Percentiles rank a stretch among this genome's conserved stretches.
Evolutionary conservation across 2,329 filamentous ascomycete species (phyloP).

Genomic region (Diaporthe batatas): DNA sequence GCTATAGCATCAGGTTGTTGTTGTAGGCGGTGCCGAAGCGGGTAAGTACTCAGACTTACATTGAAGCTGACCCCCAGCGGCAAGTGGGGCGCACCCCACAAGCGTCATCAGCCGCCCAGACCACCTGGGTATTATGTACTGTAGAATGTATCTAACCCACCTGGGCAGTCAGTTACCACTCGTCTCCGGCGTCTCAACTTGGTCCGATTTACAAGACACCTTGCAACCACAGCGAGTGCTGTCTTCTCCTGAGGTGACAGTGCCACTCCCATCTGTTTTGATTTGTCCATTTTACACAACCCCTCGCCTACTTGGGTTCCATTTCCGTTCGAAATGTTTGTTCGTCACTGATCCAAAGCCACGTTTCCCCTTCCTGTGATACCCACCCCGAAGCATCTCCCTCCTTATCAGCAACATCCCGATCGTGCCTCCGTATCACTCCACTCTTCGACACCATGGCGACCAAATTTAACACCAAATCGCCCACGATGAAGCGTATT

Average conservation of each 20-base stretch:
- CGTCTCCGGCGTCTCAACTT: conserved; percentile 25
- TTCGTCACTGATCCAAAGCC: conserved; percentile 4
- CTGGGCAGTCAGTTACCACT: neutral
- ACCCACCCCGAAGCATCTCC: conserved; percentile 15
- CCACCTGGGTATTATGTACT: neutral
- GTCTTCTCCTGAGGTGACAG: neutral
- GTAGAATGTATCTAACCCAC: neutral
- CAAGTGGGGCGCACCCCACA: conserved; percentile 30
- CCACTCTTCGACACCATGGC: conserved; percentile 52
- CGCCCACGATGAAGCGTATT: conserved; percentile 87
- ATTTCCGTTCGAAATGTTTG: neutral
- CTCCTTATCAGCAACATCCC: conserved; percentile 1
- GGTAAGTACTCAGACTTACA: conserved; percentile 7
- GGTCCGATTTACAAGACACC: conserved; percentile 39
- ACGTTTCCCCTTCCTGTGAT: conserved; percentile 33
- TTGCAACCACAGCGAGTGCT: conserved; percentile 37
- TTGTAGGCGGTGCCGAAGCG: neutral
- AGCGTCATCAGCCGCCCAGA: conserved; percentile 38
- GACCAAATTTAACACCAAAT: conserved; percentile 77
- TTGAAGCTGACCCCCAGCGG: conserved; percentile 2
- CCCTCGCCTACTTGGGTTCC: neutral
- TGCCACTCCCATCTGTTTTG: conserved; percentile 16
- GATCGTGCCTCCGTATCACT: neutral
- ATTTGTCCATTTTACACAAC: conserved; percentile 10
- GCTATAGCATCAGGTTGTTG: neutral